Evolutionary conservation across 352 stramenopile species (phyloP).

Genomic region (Pythium sukuiense): DNA sequence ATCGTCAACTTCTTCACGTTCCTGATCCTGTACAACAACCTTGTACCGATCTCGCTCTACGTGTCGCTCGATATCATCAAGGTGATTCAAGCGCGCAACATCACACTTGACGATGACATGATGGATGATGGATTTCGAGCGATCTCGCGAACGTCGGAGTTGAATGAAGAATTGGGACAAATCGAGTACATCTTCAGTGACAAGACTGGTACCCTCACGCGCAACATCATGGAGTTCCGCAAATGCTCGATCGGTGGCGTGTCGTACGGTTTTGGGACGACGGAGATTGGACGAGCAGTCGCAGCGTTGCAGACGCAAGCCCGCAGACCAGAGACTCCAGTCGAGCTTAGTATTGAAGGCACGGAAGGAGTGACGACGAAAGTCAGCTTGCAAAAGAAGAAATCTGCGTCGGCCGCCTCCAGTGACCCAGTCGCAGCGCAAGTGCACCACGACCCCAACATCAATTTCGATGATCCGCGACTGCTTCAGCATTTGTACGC

Average conservation of each 20-base stretch:
- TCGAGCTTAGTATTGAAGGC: conserved; percentile 8
- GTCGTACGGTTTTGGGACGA: conserved; percentile 85
- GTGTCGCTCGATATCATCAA: conserved; percentile 96
- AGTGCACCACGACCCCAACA: conserved; percentile 57
- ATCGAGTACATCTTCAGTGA: conserved; percentile 98
- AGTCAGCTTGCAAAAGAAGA: conserved; percentile 1
- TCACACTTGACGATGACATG: conserved; percentile 70
- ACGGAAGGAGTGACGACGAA: conserved; percentile 8
- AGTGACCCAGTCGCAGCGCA: conserved; percentile 31
- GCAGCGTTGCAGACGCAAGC: conserved; percentile 43
- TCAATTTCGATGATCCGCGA: conserved; percentile 74
- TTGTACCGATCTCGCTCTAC: conserved; percentile 98
- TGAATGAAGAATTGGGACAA: conserved; percentile 94
- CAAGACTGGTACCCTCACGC: conserved; percentile 99
- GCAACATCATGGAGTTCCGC: conserved; percentile 98
- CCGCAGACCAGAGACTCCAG: not conserved
- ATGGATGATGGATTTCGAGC: conserved; percentile 83
- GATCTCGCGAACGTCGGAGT: conserved; percentile 83
- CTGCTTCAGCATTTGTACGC: conserved; percentile 33
- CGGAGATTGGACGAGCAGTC: conserved; percentile 69
- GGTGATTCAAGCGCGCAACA: conserved; percentile 74
- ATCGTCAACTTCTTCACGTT: conserved; percentile 93
- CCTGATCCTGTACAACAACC: conserved; percentile 95
- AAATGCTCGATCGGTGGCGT: conserved; percentile 86
- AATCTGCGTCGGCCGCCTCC: not conserved